A percentile compares a stretch with the other conserved stretches of the same genome.
These are phyloP conservation scores for Colletotrichum sp. DNA, from an alignment of 2,329 filamentous ascomycete genomes.

Conservation along the genomic window DNA sequence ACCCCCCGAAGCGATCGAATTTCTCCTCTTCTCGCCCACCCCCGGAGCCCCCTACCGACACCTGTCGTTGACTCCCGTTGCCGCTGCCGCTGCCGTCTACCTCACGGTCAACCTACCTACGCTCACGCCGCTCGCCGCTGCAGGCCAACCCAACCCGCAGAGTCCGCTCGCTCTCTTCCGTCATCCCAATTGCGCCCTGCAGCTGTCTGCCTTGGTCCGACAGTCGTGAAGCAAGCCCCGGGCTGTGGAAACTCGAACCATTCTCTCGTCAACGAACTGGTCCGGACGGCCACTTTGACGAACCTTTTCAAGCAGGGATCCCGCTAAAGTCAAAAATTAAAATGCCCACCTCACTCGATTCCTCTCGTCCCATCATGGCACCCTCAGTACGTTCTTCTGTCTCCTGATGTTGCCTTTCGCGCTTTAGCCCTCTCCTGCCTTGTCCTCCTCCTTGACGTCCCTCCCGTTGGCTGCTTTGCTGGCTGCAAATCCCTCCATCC, in stretches of 20 bases:
- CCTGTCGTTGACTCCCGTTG: background rate
- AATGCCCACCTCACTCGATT: slow-evolving; percentile 66
- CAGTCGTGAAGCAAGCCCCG: slow-evolving; percentile 20
- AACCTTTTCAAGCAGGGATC: slow-evolving; percentile 19
- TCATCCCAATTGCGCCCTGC: slow-evolving; percentile 1
- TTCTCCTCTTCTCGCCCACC: background rate
- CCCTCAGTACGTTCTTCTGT: slow-evolving; percentile 57
- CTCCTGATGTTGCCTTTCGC: slow-evolving; percentile 4
- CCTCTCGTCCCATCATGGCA: slow-evolving; percentile 67
- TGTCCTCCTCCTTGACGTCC: background rate
- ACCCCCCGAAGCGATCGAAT: background rate
- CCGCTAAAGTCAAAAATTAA: slow-evolving; percentile 9
- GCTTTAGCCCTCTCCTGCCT: background rate
- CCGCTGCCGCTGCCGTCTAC: background rate
- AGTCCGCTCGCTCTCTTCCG: background rate
- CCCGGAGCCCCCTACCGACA: background rate
- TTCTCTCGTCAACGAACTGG: slow-evolving; percentile 4
- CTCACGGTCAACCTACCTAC: background rate
- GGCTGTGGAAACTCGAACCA: slow-evolving; percentile 20
- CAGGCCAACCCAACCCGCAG: background rate
- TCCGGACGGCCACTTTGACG: slow-evolving; percentile 1
- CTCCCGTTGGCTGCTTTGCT: background rate
- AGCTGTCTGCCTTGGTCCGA: slow-evolving; percentile 11
- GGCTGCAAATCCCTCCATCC: background rate
- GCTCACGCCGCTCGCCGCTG: background rate